phyloP scores from a whole-genome alignment of 192 early-diverging fungal species.

The Spinellus fusiger region DNA sequence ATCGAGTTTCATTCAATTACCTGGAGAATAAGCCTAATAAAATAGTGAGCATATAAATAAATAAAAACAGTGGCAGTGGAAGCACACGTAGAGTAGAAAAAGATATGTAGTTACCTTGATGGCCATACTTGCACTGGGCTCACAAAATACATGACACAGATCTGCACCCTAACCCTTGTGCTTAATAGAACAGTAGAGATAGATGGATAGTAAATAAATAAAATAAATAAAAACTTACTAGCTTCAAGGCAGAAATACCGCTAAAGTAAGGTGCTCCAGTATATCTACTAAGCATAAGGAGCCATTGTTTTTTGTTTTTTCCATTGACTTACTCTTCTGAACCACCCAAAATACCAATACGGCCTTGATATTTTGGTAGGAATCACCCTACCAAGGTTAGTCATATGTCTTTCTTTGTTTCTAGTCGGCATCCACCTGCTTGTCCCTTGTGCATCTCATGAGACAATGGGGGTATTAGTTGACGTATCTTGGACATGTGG shows the following conservation, averaged over 20 bases:
- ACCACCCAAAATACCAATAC: slow-evolving; percentile 71
- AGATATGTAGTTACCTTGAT: slow-evolving; percentile 55
- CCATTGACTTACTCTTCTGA: slow-evolving; percentile 65
- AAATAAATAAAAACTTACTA: slow-evolving; percentile 50
- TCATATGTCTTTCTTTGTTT: not conserved
- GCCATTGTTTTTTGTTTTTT: not conserved
- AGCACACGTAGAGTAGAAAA: not conserved
- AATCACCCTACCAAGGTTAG: not conserved
- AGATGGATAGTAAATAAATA: not conserved
- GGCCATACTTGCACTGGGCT: slow-evolving; percentile 61
- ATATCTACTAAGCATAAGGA: slow-evolving; percentile 43
- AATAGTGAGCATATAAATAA: not conserved
- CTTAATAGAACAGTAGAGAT: slow-evolving; percentile 2
- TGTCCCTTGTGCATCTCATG: slow-evolving; percentile 71
- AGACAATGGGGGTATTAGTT: slow-evolving; percentile 56
- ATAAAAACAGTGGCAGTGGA: not conserved
- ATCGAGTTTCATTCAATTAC: no score
- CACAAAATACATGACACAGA: slow-evolving; percentile 81
- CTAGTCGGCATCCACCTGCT: slow-evolving; percentile 64
- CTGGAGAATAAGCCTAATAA: slow-evolving; percentile 38
- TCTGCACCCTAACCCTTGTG: slow-evolving; percentile 63
- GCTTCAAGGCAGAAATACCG: slow-evolving; percentile 58
- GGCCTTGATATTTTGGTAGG: slow-evolving; percentile 38
- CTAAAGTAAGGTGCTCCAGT: slow-evolving; percentile 94
- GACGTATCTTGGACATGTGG: slow-evolving; percentile 26